Base-by-base conservation (phyloP, 2,329 filamentous ascomycete species). In the Rutstroemia sydowiana region DNA sequence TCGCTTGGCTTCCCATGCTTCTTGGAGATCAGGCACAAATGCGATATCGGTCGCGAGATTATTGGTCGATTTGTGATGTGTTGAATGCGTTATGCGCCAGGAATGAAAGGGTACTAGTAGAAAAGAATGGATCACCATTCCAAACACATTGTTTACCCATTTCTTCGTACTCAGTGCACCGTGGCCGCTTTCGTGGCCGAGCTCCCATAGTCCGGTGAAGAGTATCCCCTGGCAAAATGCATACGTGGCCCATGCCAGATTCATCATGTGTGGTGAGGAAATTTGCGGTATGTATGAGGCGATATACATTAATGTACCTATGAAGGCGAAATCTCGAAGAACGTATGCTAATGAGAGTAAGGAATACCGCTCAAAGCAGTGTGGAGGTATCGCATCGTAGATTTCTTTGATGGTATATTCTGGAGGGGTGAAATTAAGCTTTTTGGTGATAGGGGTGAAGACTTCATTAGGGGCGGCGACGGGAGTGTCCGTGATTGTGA, bases 131-230 rank as follows among this genome's bases (percentile, higher is more conserved):
- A 81, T 68, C 45, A 76, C 65, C 72, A 82, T 84, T 54, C 84
- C 84, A 51, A 82, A 71, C 14, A 74, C 65, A 62, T 84, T 75
- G 66, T 87, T 87, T 57, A 85, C 63, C 30, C 59, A 64, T 44
- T 70, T 70, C 66, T 77, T 73, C 20, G 70, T 66, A n/a, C 79
- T 84, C 66, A 87, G 84, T 44, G 82, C 81, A 16, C 79, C 78
- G 66, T 88, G 84, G 47, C 84, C 84, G 65, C 79, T 84, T 66
- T 88, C 84, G 65, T 88, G 84, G 14, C 79, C 83, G 37, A 87
- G 71, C 58, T 85, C 82, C 84, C 84, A 87, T 59, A 87, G 69
- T 3, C 84, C 84, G 3, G 81, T 85, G 65, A 81, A 79, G 59
- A 85, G 70, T 26, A 84, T 75, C 46, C 84, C 83, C 68, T 86